Evolutionary conservation across 805 yeast genomes (phyloP).

Genomic region (Ascoidea asiatica): DNA sequence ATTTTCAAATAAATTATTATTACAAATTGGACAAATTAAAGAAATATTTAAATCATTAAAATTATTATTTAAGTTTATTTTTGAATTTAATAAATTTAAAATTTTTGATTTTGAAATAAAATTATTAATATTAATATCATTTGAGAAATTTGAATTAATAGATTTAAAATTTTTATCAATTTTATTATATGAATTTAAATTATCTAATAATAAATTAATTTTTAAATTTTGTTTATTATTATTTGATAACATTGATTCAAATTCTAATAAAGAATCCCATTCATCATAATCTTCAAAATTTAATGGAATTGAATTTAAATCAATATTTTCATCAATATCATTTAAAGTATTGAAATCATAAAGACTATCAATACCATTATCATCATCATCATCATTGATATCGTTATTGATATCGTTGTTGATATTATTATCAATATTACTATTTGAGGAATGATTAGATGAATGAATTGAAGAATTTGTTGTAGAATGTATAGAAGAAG

Average conservation of each 20-base stretch:
- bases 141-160: not conserved
- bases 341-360: too few relatives aligned
- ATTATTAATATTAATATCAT: too few relatives aligned
- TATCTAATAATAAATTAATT: not conserved
- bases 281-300: not conserved
- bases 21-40: slow-evolving; percentile 14
- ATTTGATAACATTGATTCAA: not conserved
- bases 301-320: too few relatives aligned
- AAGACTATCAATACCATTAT: too few relatives aligned
- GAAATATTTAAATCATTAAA: slow-evolving; percentile 13
- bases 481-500: too few relatives aligned
- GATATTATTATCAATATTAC: too few relatives aligned
- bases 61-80: too few relatives aligned
- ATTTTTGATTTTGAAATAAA: slow-evolving; percentile 18
- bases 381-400: not conserved
- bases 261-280: not conserved
- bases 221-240: too few relatives aligned
- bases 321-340: too few relatives aligned
- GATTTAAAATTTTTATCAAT: not conserved
- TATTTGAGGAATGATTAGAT: too few relatives aligned
- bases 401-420: not conserved
- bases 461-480: too few relatives aligned
- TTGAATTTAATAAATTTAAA: slow-evolving; percentile 13
- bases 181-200: too few relatives aligned
- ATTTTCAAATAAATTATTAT: slow-evolving; percentile 14